A percentile compares a stretch with the other conserved stretches of the same genome.
phyloP scores from a whole-genome alignment of 352 stramenopile genomes.

The Aphanomyces cochlioides region DNA sequence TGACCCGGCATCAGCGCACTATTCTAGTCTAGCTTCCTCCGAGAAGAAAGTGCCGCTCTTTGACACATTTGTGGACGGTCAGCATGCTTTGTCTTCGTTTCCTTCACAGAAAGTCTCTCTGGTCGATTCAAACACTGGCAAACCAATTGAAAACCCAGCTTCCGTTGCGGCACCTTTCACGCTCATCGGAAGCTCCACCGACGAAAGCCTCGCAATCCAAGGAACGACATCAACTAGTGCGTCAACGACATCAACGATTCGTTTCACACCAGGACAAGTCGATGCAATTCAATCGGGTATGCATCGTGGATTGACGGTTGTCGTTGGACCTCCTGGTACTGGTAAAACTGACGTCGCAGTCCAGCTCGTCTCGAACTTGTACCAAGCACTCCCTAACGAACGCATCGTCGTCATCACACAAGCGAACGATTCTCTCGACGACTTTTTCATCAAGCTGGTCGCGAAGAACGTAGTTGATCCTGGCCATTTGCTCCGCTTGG shows the following conservation, averaged over 20 bases:
- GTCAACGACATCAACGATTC: conserved; percentile 36
- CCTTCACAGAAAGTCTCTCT: conserved; percentile 29
- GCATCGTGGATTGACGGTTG: conserved; percentile 90
- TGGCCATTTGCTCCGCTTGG: conserved; percentile 90
- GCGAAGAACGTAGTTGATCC: conserved; percentile 65
- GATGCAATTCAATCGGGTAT: conserved; percentile 89
- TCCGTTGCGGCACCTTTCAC: conserved; percentile 47
- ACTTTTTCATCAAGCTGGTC: conserved; percentile 94
- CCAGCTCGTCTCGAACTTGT: conserved; percentile 92
- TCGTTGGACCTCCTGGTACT: conserved; percentile 91
- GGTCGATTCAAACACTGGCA: conserved; percentile 41
- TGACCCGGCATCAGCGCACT: conserved; percentile 78
- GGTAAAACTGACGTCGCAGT: conserved; percentile 95
- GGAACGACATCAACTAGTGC: conserved; percentile 28
- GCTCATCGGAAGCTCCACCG: conserved; percentile 42
- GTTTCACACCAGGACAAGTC: conserved; percentile 92
- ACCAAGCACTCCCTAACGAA: conserved; percentile 77
- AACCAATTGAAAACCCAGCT: conserved; percentile 37
- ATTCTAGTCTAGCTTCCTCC: conserved; percentile 42
- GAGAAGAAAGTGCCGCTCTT: conserved; percentile 40
- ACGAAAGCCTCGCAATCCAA: conserved; percentile 39
- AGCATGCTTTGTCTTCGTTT: conserved; percentile 48
- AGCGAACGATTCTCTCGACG: conserved; percentile 93
- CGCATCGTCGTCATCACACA: conserved; percentile 94
- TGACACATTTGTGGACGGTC: conserved; percentile 46